Conservation (phyloP, 768 basidiomycete species). For the Boletus insuetus region DNA sequence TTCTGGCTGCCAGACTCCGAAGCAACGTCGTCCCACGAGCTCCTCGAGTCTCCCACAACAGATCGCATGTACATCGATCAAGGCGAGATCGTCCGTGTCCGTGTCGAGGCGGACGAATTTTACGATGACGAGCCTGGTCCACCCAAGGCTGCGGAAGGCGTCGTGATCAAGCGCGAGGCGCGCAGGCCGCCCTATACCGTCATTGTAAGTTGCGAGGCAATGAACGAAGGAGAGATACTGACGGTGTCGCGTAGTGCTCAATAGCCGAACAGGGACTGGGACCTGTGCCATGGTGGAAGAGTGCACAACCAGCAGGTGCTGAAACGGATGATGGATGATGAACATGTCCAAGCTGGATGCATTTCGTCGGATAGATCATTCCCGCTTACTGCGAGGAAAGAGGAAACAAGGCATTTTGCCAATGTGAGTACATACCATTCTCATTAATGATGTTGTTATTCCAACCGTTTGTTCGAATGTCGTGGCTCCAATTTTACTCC, state of each 20-base stretch:
- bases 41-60: slow-evolving; percentile 63
- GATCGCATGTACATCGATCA: slow-evolving; percentile 82
- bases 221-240: neutral
- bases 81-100: slow-evolving; percentile 71
- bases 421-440: neutral
- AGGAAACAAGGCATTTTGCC: neutral
- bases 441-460: neutral
- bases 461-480: neutral
- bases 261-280: slow-evolving; percentile 83
- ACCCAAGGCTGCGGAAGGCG: slow-evolving; percentile 70
- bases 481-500: neutral
- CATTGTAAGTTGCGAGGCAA: neutral
- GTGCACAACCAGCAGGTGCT: slow-evolving; percentile 41
- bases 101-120: slow-evolving; percentile 80
- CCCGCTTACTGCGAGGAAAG: neutral
- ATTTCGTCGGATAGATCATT: neutral
- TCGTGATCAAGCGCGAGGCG: slow-evolving; percentile 49
- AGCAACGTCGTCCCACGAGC: slow-evolving; percentile 49
- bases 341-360: neutral
- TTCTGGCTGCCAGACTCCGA: slow-evolving; percentile 76
- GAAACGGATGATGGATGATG: slow-evolving; percentile 39
- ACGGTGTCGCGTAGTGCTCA: slow-evolving; percentile 55
- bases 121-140: slow-evolving; percentile 86
- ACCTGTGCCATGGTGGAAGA: slow-evolving; percentile 73
- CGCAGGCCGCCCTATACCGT: slow-evolving; percentile 20